Evolutionary conservation across 495 filamentous ascomycete species (phyloP).

Genomic region (Penicillium egyptiacum): DNA sequence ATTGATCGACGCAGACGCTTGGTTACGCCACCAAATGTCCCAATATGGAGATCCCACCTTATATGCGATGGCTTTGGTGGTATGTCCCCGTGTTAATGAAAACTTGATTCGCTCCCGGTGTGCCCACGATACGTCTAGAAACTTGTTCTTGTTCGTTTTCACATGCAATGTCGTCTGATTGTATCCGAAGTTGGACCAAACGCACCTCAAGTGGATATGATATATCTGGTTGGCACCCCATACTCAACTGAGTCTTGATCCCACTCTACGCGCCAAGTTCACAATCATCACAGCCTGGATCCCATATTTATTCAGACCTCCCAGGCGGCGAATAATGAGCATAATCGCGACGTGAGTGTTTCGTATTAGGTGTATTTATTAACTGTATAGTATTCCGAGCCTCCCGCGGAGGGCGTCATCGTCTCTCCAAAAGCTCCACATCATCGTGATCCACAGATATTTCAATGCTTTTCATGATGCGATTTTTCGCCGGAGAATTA

Average conservation of each 20-base stretch:
- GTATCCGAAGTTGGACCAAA: neutral
- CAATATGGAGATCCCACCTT: too few relatives aligned
- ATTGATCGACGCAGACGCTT: too few relatives aligned
- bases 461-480: slow-evolving; percentile 15
- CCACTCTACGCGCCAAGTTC: neutral
- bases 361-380: neutral
- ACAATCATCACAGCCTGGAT: too few relatives aligned
- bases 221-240: neutral
- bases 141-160: neutral
- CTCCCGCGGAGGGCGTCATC: neutral
- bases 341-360: neutral
- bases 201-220: neutral
- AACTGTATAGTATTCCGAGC: neutral
- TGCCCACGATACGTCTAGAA: neutral
- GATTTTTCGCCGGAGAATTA: neutral
- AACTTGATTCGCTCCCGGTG: too few relatives aligned
- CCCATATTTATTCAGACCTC: neutral
- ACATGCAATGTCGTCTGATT: neutral
- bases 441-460: slow-evolving; percentile 15
- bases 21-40: too few relatives aligned
- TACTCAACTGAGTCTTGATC: neutral
- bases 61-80: too few relatives aligned
- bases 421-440: slow-evolving; percentile 4
- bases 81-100: too few relatives aligned
- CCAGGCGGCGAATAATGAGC: neutral